Conservation (phyloP, 2,329 filamentous ascomycete species). For the Ophiocordyceps robertsii region DNA sequence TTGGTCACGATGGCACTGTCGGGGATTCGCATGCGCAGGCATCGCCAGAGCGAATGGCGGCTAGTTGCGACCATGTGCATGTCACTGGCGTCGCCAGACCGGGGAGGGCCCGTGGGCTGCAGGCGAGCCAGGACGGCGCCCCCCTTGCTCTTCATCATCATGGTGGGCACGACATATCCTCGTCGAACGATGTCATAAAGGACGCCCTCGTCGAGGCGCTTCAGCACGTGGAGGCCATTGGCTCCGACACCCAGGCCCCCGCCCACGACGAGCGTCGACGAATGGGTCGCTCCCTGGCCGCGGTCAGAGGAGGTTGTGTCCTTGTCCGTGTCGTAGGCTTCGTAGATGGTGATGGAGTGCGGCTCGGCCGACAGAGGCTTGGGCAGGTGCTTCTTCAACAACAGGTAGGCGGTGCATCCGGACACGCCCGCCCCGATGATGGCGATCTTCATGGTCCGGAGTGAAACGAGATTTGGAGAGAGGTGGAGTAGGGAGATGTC, state of each 20-base stretch:
- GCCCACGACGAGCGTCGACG: constrained; percentile 11
- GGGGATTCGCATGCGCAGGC: constrained; percentile 9
- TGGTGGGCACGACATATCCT: constrained; percentile 9
- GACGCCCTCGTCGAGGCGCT: constrained; percentile 9
- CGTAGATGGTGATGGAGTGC: constrained; percentile 11
- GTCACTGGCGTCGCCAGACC: neutral
- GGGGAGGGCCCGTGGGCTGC: constrained; percentile 3
- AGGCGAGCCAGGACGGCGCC: constrained; percentile 8
- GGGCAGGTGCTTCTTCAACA: constrained; percentile 10
- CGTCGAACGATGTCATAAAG: constrained; percentile 9
- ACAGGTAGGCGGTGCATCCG: constrained; percentile 11
- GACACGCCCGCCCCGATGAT: constrained; percentile 13
- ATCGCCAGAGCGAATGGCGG: constrained; percentile 11
- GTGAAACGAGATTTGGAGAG: neutral
- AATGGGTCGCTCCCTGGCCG: constrained; percentile 8
- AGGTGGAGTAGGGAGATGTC: too few species aligned
- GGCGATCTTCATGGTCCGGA: constrained; percentile 9
- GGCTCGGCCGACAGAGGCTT: neutral
- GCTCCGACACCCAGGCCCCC: constrained; percentile 11
- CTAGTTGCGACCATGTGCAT: constrained; percentile 10
- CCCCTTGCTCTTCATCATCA: constrained; percentile 11
- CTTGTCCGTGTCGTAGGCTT: constrained; percentile 9
- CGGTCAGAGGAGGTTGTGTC: constrained; percentile 6
- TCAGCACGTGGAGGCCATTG: constrained; percentile 11
- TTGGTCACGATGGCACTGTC: constrained; percentile 8